These are phyloP conservation scores for Dendrocalamus sinicus DNA, from an alignment of 176 grass and related monocot species.

Conservation along the genomic window DNA sequence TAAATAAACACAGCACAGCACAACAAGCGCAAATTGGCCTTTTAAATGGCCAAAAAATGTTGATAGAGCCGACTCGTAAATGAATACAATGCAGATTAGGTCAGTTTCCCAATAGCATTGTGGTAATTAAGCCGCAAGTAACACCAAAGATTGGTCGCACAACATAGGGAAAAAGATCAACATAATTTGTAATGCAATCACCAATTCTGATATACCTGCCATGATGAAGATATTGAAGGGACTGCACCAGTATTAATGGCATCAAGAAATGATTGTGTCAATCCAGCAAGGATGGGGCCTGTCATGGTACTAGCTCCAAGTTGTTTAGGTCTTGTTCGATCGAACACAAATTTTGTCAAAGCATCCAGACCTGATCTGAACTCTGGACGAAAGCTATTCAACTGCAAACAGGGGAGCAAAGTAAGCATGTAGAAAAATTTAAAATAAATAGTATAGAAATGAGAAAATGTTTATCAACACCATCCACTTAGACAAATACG, in stretches of 20 bases:
- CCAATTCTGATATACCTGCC: constrained; percentile 64
- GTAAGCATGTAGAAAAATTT: constrained; percentile 27
- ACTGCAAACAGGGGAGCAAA: constrained; percentile 53
- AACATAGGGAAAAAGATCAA: neutral
- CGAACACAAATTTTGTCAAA: constrained; percentile 90
- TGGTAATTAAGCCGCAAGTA: constrained; percentile 6
- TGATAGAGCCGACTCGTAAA: neutral
- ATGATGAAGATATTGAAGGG: constrained; percentile 91
- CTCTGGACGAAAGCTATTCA: constrained; percentile 79
- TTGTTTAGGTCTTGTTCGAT: constrained; percentile 92
- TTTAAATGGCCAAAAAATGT: constrained; percentile 10
- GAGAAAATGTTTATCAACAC: constrained; percentile 3
- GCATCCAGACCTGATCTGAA: constrained; percentile 88
- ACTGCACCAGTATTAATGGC: constrained; percentile 94
- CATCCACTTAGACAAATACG: neutral
- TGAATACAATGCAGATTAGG: neutral
- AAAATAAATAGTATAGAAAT: constrained; percentile 9
- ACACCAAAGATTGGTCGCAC: neutral
- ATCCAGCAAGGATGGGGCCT: constrained; percentile 86
- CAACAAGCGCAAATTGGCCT: neutral
- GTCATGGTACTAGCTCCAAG: constrained; percentile 95
- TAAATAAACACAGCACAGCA: neutral
- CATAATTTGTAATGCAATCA: neutral
- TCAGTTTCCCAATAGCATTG: neutral
- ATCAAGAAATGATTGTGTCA: constrained; percentile 96